phyloP scores from a whole-genome alignment of 2,329 filamentous ascomycete species.

The Penicillium sp. region DNA sequence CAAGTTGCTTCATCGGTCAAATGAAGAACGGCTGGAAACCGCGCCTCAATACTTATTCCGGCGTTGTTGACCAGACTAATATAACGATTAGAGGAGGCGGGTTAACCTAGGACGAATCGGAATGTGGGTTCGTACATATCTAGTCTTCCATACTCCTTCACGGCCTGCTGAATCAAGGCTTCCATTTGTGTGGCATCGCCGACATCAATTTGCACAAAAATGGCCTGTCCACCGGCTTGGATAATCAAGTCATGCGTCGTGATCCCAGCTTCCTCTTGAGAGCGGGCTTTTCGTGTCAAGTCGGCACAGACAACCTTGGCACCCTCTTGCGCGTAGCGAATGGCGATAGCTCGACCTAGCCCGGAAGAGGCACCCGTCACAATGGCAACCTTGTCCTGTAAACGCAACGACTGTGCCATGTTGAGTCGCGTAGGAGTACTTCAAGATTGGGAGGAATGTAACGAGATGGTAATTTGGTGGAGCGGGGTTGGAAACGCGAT shows the following conservation, averaged over 20 bases:
- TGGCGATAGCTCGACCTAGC: conserved; percentile 50
- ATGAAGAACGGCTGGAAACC: conserved; percentile 45
- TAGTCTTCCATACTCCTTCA: conserved; percentile 42
- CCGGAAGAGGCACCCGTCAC: conserved; percentile 53
- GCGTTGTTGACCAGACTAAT: conserved; percentile 49
- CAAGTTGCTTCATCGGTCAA: conserved; percentile 49
- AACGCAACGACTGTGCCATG: conserved; percentile 15
- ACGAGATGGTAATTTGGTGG: neutral
- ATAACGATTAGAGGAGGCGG: neutral
- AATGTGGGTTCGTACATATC: conserved; percentile 41
- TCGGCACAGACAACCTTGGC: conserved; percentile 49
- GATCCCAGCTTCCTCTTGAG: conserved; percentile 25
- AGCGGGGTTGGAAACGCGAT: neutral
- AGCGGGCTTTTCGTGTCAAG: conserved; percentile 27
- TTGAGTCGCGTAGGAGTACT: neutral
- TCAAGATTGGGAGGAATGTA: neutral
- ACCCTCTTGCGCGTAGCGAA: conserved; percentile 46
- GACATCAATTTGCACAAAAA: conserved; percentile 52
- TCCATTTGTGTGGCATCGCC: conserved; percentile 41
- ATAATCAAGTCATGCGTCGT: conserved; percentile 46
- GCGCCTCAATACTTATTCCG: conserved; percentile 49
- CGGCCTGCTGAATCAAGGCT: conserved; percentile 38
- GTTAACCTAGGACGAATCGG: neutral
- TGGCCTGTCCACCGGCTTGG: conserved; percentile 36
- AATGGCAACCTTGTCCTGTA: conserved; percentile 42